phyloP scores from a whole-genome alignment of 2,329 filamentous ascomycete genomes.

The Penicillium sp. region DNA sequence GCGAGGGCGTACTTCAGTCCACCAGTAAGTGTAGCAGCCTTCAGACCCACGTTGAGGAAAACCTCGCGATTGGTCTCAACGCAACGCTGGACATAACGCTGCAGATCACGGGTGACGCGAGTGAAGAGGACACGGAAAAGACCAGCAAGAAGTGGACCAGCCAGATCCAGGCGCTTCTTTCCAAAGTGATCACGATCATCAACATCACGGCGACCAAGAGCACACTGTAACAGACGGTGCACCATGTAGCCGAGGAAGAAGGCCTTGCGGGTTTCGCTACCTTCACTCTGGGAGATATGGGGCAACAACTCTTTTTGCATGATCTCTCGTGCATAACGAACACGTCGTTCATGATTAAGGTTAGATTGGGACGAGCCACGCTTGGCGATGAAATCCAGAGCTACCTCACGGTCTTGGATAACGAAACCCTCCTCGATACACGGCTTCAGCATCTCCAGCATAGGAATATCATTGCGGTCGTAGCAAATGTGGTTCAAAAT shows the following conservation, averaged over 20 bases:
- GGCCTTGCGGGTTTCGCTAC: constrained; percentile 91
- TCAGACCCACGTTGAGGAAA: constrained; percentile 86
- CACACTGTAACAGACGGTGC: constrained; percentile 89
- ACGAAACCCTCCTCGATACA: constrained; percentile 97
- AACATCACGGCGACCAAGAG: constrained; percentile 86
- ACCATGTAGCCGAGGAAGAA: constrained; percentile 99
- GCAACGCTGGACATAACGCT: constrained; percentile 86
- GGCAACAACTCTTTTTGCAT: constrained; percentile 96
- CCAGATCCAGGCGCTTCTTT: constrained; percentile 95
- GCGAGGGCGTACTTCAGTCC: constrained; percentile 95
- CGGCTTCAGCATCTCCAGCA: constrained; percentile 96
- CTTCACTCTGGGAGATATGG: constrained; percentile 93
- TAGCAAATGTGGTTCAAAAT: constrained; percentile 98
- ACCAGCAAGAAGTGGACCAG: constrained; percentile 91
- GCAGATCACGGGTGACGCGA: constrained; percentile 86
- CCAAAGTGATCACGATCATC: constrained; percentile 99
- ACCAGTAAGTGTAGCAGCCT: constrained; percentile 86
- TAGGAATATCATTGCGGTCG: constrained; percentile 89
- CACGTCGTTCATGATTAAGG: constrained; percentile 79
- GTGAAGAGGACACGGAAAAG: constrained; percentile 91
- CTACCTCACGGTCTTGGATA: constrained; percentile 92
- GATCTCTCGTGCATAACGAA: constrained; percentile 89
- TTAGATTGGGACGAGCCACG: constrained; percentile 73
- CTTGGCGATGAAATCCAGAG: constrained; percentile 92
- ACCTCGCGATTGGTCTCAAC: constrained; percentile 89